Conservation (phyloP, 495 filamentous ascomycete species). For the Elaphomyces granulatus region DNA sequence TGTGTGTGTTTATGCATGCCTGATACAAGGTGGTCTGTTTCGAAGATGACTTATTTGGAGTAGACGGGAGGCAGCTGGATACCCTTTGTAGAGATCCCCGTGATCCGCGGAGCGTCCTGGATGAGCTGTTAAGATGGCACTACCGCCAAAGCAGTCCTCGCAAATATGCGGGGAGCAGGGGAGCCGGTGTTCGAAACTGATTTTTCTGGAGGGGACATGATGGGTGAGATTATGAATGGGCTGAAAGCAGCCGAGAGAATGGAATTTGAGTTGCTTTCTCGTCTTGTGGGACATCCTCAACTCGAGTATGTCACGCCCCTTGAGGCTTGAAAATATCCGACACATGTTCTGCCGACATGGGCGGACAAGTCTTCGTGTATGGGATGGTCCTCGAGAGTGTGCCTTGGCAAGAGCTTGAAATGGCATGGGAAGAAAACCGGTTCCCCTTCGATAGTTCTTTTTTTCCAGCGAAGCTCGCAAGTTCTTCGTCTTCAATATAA, state of each 20-base stretch:
- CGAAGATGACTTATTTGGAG: no score
- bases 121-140: slow-evolving; percentile 28
- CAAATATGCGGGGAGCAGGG: slow-evolving; percentile 23
- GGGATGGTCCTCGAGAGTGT: neutral
- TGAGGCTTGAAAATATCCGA: no score
- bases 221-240: slow-evolving; percentile 20
- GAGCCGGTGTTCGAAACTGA: slow-evolving; percentile 28
- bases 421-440: no score
- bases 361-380: no score
- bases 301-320: no score
- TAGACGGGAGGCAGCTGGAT: slow-evolving; percentile 21
- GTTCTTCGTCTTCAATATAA: no score
- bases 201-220: slow-evolving; percentile 26
- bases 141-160: slow-evolving; percentile 27
- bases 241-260: slow-evolving; percentile 19
- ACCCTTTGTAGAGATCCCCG: slow-evolving; percentile 13
- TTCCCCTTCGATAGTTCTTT: neutral
- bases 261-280: slow-evolving; percentile 23
- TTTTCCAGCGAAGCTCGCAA: neutral
- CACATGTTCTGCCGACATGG: no score
- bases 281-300: no score
- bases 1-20: no score
- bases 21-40: no score
- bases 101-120: slow-evolving; percentile 18
- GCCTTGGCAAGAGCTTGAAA: no score